Evolutionary conservation across 768 basidiomycete species (phyloP), one percentile per base, ranked within the genome.

Genomic region (Psilocybe cyanescens): DNA sequence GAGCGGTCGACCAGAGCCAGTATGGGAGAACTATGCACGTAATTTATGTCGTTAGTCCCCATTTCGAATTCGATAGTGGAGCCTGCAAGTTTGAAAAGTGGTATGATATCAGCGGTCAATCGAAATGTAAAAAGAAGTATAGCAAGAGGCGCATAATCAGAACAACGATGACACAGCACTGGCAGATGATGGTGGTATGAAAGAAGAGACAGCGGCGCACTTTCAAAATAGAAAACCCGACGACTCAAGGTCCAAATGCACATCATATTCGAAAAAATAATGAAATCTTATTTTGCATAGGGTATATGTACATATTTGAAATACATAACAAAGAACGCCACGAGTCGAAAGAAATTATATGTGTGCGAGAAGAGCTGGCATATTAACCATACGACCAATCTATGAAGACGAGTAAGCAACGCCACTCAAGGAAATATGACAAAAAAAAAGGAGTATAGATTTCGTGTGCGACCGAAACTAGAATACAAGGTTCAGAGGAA

Each of bases 401-500:
- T 62, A 60, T 55, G 54, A 63, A 61, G 48, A 57, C 48, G 47
- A 55, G 57, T 56, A 33, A 56, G 55, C 58, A 57, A 41, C 39
- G 54, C 50, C 41, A 39, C 57, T 58, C 60, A 59, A 59, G 55
- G 33, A 31, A 57, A 64, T 45, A 60, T 37, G 48, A 52, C 24
- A 29, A 39, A 65, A 29, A 53, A 52, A 61, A 59, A 49, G 37
- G 41, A 45, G 50, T 54, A 62, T 61, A 63, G 51, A 65, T 65
- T 65, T 68, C 58, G 60, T 64, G 60, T 59, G 52, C 50, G 52
- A 51, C 59, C 62, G 59, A 68, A 59, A 53, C 60, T 65, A 68
- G 60, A 53, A 63, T 67, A 67, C 63, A 68, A 62, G 53, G 60
- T 47, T 50, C 24, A 46, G 37, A 58, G 47, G 37, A 62, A 56